Conservation (phyloP, 768 basidiomycete genomes). For the Leccinum uliginosum region DNA sequence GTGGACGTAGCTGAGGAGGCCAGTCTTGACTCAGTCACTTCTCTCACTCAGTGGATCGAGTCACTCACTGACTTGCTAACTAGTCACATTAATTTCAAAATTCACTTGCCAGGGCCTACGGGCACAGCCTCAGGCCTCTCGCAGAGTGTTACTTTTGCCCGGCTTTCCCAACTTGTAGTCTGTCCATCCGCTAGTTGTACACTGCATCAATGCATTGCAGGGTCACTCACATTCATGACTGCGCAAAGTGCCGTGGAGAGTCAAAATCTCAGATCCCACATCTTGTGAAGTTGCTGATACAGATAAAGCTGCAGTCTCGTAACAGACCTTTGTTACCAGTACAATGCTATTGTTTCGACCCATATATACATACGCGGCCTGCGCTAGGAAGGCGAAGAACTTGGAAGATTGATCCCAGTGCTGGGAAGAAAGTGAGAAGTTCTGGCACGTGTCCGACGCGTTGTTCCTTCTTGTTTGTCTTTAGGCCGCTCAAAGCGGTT, state of each 20-base stretch:
- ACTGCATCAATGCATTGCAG: not conserved
- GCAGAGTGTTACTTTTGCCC: not conserved
- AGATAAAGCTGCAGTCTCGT: not conserved
- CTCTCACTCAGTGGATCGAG: not conserved
- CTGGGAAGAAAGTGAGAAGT: not conserved
- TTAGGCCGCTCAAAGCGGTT: no score
- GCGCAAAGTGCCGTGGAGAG: not conserved
- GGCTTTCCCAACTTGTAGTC: not conserved
- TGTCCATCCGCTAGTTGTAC: not conserved
- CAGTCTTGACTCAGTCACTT: not conserved
- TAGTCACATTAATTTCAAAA: not conserved
- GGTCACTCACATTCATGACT: not conserved
- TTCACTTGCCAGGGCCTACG: not conserved
- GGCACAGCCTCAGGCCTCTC: not conserved
- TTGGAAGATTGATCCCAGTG: not conserved
- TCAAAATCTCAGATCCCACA: not conserved
- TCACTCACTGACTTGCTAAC: not conserved
- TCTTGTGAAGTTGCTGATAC: not conserved
- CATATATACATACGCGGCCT: not conserved
- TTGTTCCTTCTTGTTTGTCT: conserved; percentile 2
- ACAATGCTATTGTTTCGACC: not conserved
- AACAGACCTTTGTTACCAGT: not conserved
- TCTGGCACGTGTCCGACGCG: conserved; percentile 16
- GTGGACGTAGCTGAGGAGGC: not conserved
- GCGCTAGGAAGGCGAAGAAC: not conserved